A percentile compares a stretch with the other conserved stretches of the same genome.
These are phyloP conservation scores for Suillus hirtellus DNA, from an alignment of 768 basidiomycete species.

Conservation along the genomic window DNA sequence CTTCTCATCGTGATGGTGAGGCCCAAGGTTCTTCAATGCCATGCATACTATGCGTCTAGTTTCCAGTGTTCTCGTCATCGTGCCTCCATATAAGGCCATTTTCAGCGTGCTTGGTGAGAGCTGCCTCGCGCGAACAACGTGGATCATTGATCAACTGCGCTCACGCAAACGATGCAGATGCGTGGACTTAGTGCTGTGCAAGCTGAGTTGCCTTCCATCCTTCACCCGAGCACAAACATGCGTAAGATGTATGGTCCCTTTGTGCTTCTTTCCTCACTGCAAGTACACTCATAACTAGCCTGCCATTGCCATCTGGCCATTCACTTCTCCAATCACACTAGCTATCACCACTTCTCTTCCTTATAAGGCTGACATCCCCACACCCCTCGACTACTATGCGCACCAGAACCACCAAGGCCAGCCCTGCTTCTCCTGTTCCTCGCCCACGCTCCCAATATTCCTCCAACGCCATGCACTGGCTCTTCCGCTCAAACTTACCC, in stretches of 20 bases:
- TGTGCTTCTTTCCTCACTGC: slow-evolving; percentile 20
- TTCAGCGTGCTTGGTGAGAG: background rate
- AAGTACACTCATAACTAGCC: slow-evolving; percentile 17
- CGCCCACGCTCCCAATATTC: slow-evolving; percentile 28
- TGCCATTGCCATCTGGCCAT: slow-evolving; percentile 10
- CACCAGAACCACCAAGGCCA: slow-evolving; percentile 23
- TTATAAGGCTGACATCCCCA: slow-evolving; percentile 14
- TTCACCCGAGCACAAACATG: slow-evolving; percentile 24
- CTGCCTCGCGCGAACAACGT: slow-evolving; percentile 29
- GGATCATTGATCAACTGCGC: slow-evolving; percentile 16
- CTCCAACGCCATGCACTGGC: slow-evolving; percentile 59
- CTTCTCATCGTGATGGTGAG: background rate
- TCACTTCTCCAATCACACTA: slow-evolving; percentile 8
- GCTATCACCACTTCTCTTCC: slow-evolving; percentile 17
- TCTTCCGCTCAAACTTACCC: slow-evolving; percentile 74
- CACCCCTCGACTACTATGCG: slow-evolving; percentile 24
- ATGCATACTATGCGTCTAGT: background rate
- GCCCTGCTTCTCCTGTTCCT: slow-evolving; percentile 23
- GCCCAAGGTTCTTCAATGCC: background rate
- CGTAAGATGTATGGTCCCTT: slow-evolving; percentile 24
- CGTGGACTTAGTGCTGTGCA: slow-evolving; percentile 31
- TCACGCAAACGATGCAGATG: slow-evolving; percentile 29
- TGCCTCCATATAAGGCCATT: background rate
- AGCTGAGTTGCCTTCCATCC: background rate
- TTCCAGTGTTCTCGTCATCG: background rate